These are phyloP conservation scores for Talaromyces sp. DNA, from an alignment of 2,329 filamentous ascomycete genomes.

Conservation along the genomic window DNA sequence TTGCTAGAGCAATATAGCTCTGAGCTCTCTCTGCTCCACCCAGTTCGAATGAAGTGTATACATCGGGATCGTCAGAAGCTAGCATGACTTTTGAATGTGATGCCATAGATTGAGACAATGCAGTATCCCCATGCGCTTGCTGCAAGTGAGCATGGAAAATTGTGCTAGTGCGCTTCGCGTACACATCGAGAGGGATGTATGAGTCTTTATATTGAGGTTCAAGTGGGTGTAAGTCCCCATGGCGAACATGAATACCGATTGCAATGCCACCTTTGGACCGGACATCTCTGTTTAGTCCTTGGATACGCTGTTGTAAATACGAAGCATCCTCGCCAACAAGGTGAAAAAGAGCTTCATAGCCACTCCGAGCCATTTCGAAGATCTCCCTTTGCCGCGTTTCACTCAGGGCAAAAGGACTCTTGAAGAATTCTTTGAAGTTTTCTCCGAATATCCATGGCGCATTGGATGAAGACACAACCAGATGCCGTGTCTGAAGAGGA, in stretches of 20 bases:
- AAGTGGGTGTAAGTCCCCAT: slow-evolving; percentile 72
- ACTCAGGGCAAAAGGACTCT: slow-evolving; percentile 48
- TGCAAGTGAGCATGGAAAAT: slow-evolving; percentile 42
- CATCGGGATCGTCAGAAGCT: slow-evolving; percentile 76
- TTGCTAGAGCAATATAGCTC: slow-evolving; percentile 71
- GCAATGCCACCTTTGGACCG: slow-evolving; percentile 49
- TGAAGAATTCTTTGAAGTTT: slow-evolving; percentile 53
- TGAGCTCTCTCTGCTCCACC: slow-evolving; percentile 59
- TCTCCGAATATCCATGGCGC: slow-evolving; percentile 62
- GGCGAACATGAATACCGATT: slow-evolving; percentile 74
- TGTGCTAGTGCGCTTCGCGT: slow-evolving; percentile 57
- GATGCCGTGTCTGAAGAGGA: slow-evolving; percentile 69
- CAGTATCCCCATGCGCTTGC: slow-evolving; percentile 16
- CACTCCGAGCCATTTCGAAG: slow-evolving; percentile 64
- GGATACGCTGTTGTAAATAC: slow-evolving; percentile 61
- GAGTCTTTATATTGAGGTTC: slow-evolving; percentile 73
- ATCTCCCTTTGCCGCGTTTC: slow-evolving; percentile 57
- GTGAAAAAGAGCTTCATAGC: slow-evolving; percentile 72
- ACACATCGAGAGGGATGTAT: slow-evolving; percentile 72
- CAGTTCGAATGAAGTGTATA: slow-evolving; percentile 66
- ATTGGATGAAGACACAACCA: slow-evolving; percentile 70
- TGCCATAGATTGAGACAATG: slow-evolving; percentile 38
- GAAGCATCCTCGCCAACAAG: slow-evolving; percentile 62
- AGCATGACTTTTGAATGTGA: slow-evolving; percentile 52
- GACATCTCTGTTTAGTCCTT: slow-evolving; percentile 50